Evolutionary conservation across 108 stramenopile genomes (phyloP), one percentile per base, ranked within the genome.

Genomic region (Cafeteria roenbergensis): DNA sequence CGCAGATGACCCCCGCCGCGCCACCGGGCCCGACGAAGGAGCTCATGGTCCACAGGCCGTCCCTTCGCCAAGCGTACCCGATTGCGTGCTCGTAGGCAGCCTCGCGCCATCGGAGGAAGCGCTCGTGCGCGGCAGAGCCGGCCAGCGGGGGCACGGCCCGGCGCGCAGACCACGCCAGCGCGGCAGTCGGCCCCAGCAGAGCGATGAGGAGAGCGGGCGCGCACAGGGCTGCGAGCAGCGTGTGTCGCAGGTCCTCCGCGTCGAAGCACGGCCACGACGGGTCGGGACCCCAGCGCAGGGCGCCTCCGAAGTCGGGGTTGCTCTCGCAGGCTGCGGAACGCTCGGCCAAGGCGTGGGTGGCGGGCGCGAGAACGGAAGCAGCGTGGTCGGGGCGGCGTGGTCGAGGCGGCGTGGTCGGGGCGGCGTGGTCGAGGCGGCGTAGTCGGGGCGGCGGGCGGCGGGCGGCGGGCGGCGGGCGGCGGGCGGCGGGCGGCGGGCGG

Each of bases 11-110:
- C n/a, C n/a, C n/a, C n/a, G n/a, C n/a, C n/a, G n/a, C n/a, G n/a
- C n/a, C n/a, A n/a, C n/a, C n/a, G n/a, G n/a, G n/a, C 59, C 59
- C 2, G 21, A 21, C 24, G 37, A 61, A 61, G 36, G 59, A 61
- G 20, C 20, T 29, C 21, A 61, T 24, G 22, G 30, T 24, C 59
- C 59, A 61, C 59, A 61, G 9, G 37, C n/a, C 20, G 20, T 28
- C 59, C 22, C n/a, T 8, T 27, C 37, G 22, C 59, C 59, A 61
- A 2, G 9, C 29, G 17, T 21, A 8, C 20, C 22, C n/a, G 36
- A 61, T 20, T 6, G 17, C 59, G 2, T 29, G n/a, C 22, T 9
- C 37, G 37, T 61, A 38, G 20, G 9, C 59, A n/a, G 59, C 9
- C 37, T 61, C 59, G 20, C n/a, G 9, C 36, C 34, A 38, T 22